Conservation (phyloP, 768 basidiomycete genomes). For the Xerocomellus chrysenteron region DNA sequence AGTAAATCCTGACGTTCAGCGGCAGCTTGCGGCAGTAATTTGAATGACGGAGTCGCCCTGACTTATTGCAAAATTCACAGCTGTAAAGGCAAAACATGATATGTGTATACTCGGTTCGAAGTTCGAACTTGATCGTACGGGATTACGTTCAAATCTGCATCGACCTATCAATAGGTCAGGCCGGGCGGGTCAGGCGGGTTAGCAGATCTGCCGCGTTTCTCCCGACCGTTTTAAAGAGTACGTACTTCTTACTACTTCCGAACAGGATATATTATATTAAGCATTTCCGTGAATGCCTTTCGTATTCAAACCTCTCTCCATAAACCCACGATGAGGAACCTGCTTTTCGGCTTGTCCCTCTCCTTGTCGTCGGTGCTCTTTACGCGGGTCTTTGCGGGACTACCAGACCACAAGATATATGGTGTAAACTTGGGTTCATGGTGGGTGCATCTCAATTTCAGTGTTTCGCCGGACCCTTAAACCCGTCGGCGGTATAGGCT, state of each 20-base stretch:
- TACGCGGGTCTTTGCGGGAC: constrained; percentile 17
- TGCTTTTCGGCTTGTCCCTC: constrained; percentile 12
- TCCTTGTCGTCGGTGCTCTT: constrained; percentile 17
- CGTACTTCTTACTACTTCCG: background rate
- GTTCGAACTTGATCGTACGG: too few relatives aligned
- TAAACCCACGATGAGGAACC: constrained; percentile 20
- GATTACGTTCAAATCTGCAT: too few relatives aligned
- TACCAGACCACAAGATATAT: constrained; percentile 49
- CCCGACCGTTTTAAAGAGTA: too few relatives aligned
- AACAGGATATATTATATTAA: constrained; percentile 8
- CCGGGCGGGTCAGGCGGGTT: too few relatives aligned
- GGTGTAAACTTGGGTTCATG: constrained; percentile 74
- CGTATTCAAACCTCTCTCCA: background rate
- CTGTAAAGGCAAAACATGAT: too few relatives aligned
- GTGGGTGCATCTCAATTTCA: constrained; percentile 30
- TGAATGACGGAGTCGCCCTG: too few relatives aligned
- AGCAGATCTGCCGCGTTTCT: too few relatives aligned
- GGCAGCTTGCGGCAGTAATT: too few relatives aligned
- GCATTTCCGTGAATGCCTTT: background rate
- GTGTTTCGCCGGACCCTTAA: background rate
- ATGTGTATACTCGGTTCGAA: too few relatives aligned
- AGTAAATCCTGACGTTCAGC: too few relatives aligned
- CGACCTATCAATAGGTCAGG: too few relatives aligned
- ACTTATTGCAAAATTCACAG: too few relatives aligned
- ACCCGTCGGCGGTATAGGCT: constrained; percentile 48